Evolutionary conservation across 495 filamentous ascomycete species (phyloP).

Genomic region (Daldinia concentrica): DNA sequence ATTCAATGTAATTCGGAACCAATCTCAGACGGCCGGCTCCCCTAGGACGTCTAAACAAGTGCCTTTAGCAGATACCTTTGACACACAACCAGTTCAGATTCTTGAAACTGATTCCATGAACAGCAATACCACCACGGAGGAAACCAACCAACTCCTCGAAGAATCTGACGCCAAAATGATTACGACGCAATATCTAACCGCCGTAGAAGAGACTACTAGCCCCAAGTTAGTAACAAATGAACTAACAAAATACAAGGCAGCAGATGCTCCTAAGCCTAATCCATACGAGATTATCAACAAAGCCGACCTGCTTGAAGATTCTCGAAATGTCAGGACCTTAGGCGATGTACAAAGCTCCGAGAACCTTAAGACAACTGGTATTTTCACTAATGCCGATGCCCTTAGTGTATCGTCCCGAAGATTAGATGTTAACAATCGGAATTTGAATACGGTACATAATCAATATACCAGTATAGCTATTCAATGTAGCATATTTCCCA

Average conservation of each 20-base stretch:
- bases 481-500: constrained; percentile 6
- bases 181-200: not conserved
- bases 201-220: not conserved
- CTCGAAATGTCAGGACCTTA: not conserved
- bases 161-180: not conserved
- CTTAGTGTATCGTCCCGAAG: not conserved
- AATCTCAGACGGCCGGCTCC: not conserved
- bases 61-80: not conserved
- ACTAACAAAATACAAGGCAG: not conserved
- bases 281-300: constrained; percentile 6
- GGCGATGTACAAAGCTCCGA: not conserved
- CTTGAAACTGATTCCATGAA: not conserved
- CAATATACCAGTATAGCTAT: constrained; percentile 10
- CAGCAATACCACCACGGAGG: not conserved
- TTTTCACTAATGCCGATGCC: not conserved
- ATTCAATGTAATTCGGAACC: constrained; percentile 18
- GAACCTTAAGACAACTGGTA: not conserved
- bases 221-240: not conserved
- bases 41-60: not conserved
- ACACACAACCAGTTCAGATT: not conserved
- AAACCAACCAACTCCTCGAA: not conserved
- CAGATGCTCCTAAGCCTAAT: not conserved
- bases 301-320: not conserved
- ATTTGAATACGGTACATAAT: not conserved
- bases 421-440: not conserved